Percentiles rank a stretch among this genome's conserved stretches.
phyloP scores from a whole-genome alignment of 331 rosid species.

The Dryas integrifolia region DNA sequence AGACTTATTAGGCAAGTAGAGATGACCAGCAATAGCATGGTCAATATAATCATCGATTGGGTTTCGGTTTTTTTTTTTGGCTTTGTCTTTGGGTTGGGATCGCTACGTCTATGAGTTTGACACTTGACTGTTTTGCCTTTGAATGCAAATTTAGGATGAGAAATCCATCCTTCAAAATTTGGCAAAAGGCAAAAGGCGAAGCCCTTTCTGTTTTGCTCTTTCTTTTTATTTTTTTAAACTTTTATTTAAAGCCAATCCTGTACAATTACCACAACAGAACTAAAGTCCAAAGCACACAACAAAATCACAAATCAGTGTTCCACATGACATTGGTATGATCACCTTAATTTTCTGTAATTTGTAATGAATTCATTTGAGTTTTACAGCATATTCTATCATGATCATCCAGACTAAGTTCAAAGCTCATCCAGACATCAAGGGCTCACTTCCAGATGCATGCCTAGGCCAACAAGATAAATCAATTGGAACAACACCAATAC shows the following conservation, averaged over 20 bases:
- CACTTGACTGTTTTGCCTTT: neutral
- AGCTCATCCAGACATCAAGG: no score
- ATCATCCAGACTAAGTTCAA: no score
- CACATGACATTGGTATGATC: no score
- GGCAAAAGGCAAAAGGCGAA: neutral
- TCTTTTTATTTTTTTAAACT: neutral
- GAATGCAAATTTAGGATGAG: neutral
- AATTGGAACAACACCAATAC: no score
- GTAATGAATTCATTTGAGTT: no score
- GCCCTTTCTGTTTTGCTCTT: neutral
- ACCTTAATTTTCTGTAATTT: no score
- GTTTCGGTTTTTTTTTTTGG: neutral
- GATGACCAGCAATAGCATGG: neutral
- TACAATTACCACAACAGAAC: no score
- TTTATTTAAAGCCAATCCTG: neutral
- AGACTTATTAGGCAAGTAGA: slow-evolving; percentile 1
- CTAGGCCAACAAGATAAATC: no score
- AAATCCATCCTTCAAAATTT: neutral
- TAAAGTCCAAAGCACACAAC: neutral
- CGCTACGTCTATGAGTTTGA: neutral
- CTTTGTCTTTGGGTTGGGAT: no score
- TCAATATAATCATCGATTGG: neutral
- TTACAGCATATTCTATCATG: no score
- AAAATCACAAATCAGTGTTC: neutral
- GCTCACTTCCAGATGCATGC: no score